Base-by-base conservation (phyloP, 1,284 basidiomycete genomes). In the Entoloma clypeatum region DNA sequence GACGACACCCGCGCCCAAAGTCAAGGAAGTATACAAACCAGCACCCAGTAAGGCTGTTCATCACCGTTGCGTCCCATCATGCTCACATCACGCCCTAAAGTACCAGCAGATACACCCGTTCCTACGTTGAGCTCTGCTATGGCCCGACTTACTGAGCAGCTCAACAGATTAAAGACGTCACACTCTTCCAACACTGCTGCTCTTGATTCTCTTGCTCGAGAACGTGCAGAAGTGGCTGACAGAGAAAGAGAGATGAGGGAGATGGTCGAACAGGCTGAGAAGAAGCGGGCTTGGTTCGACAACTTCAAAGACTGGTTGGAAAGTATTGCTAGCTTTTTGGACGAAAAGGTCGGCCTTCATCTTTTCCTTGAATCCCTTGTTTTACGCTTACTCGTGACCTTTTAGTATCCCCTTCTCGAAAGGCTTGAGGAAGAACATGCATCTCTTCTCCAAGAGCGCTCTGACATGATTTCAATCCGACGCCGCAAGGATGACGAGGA, bases 231-330 rank as follows among this genome's bases (percentile, higher is more conserved):
- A 47, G 68, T 95, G 1, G 83, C 90, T 35, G 61, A 69, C 16
- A 81, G 91, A 42, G 92, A 95, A 60, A 66, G 64, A 13, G 89
- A 92, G 48, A 71, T 97, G 61, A 75, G 92, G 10, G 71, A 76
- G 19, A 83, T 94, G 71, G 84, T 96, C 3, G 75, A 74, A 31
- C 72, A 73, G 44, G 85, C 90, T 0, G 92, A 93, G 58, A 74
- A 70, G 33, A 95, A 95, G 62, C 71, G 86, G 33, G 81, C 84
- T 30, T 97, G 92, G 91, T 93, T 95, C 52, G 71, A 71, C 10
- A 81, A 81, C 39, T 92, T 97, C 65, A 74, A 75, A 45, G 84
- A 86, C 28, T 94, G 90, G 84, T 71, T 94, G 0, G 93, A 97
- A 59, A 81, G 79, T 51, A 77, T 96, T 4, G 92, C 90, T 1